Evolutionary conservation across 345 rosid genomes (phyloP), one percentile per base, ranked within the genome.

Genomic region (Syzygium aqueum): DNA sequence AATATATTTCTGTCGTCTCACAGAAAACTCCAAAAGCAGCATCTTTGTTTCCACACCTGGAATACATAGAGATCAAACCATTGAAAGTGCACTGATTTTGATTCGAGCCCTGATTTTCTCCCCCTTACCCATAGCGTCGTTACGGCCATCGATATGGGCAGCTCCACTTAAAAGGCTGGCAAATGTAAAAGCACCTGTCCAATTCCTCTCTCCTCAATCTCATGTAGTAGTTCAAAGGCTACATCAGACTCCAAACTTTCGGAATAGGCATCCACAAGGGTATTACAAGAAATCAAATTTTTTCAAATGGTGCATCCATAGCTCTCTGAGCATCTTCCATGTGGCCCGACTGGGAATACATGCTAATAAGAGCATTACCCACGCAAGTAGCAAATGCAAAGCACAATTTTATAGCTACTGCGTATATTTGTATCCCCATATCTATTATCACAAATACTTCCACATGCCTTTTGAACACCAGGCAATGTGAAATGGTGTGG

Each of bases 1-100:
- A 56, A 56, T 56, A 56, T 22, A 21, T 9, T 56, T 54, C 0
- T 56, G 11, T 56, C n/a, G 5, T 22, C 61, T 56, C 61, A 56
- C 6, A 0, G 61, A 56, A 56, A 56, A 3, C 61, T 56, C 2
- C 0, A 56, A 56, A 56, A 22, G 61, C 61, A 22, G 61, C 61
- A 22, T 56, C 61, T 56, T 21, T 56, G 12, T 56, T 56, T 56
- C 61, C 0, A 56, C 59, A 21, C 59, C 27, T 3, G 5, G 5
- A 54, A 54, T 54, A 54, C 59, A 56, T 22, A 56, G 61, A 56
- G 61, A 56, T 56, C n/a, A 22, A 56, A 56, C 27, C 61, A 56
- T 22, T 56, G 6, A 56, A 54, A 56, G 21, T 56, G 61, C 61
- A 56, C 5, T 56, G 61, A 8, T 33, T 7, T 56, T 56, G n/a